Evolutionary conservation across 306 rosid species (phyloP), one percentile per base, ranked within the genome.

Genomic region (Prunus kanzakura): DNA sequence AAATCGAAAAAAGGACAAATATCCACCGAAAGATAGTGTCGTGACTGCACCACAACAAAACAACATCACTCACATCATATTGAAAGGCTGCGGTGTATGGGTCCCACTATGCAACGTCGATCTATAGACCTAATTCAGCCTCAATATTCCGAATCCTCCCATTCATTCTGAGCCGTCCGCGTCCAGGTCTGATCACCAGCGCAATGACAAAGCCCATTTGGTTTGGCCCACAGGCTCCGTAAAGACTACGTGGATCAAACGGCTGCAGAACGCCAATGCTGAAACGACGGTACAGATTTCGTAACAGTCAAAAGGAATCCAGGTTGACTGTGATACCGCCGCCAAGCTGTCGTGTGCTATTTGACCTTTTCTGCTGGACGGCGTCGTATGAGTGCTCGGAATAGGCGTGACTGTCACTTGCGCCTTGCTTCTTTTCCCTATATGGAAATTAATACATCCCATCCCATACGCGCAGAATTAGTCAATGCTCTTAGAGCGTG

Each of bases 271-370:
- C 9, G 22, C 67, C 30, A 43, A 13, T 3, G 63, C 2, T 12
- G 1, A 62, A 75, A 1, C 8, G 10, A 78, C 85, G 74, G 82
- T 3, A 4, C 11, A 73, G 67, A 77, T 82, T 67, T 11, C 18
- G 29, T 50, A 35, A 30, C 56, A 25, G n/a, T 16, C 19, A 6
- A 41, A 45, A 9, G 58, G 79, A 81, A 81, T 85, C 79, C 67
- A 7, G 38, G 12, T 2, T 22, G 58, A 67, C 68, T 20, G 70
- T 16, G 86, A 82, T 74, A 61, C 49, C 80, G 82, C 86, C 86
- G 86, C 82, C 75, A 82, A 67, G 32, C 57, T 72, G 64, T 72
- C 75, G 5, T 3, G 11, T 56, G 54, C 14, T 50, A 25, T 61
- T 32, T 35, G 56, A 22, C 67, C 8, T 32, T 27, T 72, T 41